phyloP scores from a whole-genome alignment of 768 basidiomycete genomes.

The Lentinula guzmanii region DNA sequence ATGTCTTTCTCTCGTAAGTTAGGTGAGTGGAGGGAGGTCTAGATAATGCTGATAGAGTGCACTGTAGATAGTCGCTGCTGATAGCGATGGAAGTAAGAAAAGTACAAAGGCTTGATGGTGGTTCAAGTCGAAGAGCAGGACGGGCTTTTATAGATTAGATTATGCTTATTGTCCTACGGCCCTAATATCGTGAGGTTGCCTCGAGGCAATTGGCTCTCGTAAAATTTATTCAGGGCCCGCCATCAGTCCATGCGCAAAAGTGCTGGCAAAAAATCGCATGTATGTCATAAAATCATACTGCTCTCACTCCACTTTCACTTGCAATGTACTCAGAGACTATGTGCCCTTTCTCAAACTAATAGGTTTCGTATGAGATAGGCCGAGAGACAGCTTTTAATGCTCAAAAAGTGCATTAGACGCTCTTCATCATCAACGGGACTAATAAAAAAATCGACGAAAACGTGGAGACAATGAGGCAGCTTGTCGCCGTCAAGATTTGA shows the following conservation, averaged over 20 bases:
- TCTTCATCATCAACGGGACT: not conserved
- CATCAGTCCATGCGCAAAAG: not conserved
- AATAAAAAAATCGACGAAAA: not conserved
- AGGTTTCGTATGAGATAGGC: not conserved
- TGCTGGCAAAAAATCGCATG: not conserved
- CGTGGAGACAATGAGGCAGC: not conserved
- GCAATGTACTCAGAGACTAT: not conserved
- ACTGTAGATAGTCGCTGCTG: not conserved
- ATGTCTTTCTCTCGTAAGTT: not conserved
- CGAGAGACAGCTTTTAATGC: not conserved
- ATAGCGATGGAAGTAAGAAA: slow-evolving; percentile 8
- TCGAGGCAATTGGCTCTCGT: slow-evolving; percentile 3
- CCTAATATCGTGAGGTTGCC: slow-evolving; percentile 3
- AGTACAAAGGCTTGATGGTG: not conserved
- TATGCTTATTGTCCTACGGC: not conserved
- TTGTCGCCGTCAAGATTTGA: not conserved
- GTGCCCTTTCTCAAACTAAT: not conserved
- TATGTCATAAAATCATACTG: not conserved
- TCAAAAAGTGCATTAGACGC: slow-evolving; percentile 4
- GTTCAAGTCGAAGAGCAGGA: not conserved
- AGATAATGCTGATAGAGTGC: not conserved
- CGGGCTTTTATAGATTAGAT: slow-evolving; percentile 4
- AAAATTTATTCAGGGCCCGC: not conserved
- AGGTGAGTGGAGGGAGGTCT: not conserved
- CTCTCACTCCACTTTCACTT: not conserved